These are phyloP conservation scores for Leptomonas pyrrhocoris DNA, from an alignment of 208 protist species.

Conservation along the genomic window DNA sequence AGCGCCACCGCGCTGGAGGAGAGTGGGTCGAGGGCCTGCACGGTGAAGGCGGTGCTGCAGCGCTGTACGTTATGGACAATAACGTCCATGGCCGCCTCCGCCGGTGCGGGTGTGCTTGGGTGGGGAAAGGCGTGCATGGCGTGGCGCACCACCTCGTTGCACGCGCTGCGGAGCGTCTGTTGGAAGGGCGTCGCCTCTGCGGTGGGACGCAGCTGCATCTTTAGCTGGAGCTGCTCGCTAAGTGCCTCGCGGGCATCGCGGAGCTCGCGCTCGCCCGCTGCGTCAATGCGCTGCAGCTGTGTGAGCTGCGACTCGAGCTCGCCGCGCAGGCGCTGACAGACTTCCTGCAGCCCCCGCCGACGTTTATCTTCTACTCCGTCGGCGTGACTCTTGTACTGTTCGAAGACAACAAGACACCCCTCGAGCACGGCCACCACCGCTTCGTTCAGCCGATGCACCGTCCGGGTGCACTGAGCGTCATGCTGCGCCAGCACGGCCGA, in stretches of 20 bases:
- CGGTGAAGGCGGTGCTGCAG: slow-evolving; percentile 24
- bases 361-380: slow-evolving; percentile 15
- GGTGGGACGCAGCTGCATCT: slow-evolving; percentile 7
- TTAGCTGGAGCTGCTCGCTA: slow-evolving; percentile 18
- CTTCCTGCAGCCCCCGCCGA: slow-evolving; percentile 15
- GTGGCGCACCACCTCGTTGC: slow-evolving; percentile 43
- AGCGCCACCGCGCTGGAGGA: slow-evolving; percentile 14
- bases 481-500: slow-evolving; percentile 26
- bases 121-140: slow-evolving; percentile 43
- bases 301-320: slow-evolving; percentile 25
- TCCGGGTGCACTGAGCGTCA: slow-evolving; percentile 41
- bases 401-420: slow-evolving; percentile 26
- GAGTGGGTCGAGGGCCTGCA: slow-evolving; percentile 30
- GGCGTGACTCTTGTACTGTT: slow-evolving; percentile 10
- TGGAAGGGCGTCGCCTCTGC: slow-evolving; percentile 40
- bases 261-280: slow-evolving; percentile 16
- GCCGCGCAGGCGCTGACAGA: slow-evolving; percentile 36
- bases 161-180: slow-evolving; percentile 52
- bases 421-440: slow-evolving; percentile 31
- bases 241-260: slow-evolving; percentile 19
- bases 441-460: slow-evolving; percentile 36
- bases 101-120: slow-evolving; percentile 22
- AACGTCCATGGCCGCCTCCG: slow-evolving; percentile 45
- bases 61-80: slow-evolving; percentile 41
- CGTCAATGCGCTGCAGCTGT: slow-evolving; percentile 33